phyloP scores from a whole-genome alignment of 2,329 filamentous ascomycete species.

The Pleoardoris graminearum region DNA sequence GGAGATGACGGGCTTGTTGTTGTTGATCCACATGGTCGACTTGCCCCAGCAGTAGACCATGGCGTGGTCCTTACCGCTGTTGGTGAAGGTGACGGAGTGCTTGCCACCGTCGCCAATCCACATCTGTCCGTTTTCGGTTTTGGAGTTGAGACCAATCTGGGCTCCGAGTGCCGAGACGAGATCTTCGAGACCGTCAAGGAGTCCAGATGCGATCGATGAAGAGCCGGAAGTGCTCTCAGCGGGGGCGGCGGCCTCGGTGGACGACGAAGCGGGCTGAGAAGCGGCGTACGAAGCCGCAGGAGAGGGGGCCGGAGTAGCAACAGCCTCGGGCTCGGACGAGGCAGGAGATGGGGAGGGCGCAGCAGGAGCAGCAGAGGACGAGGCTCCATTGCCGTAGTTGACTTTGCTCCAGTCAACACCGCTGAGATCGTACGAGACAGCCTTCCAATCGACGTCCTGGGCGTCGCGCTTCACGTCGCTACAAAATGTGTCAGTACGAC shows the following conservation, averaged over 20 bases:
- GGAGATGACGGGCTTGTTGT: constrained; percentile 41
- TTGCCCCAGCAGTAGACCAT: constrained; percentile 46
- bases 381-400: constrained; percentile 28
- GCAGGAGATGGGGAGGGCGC: constrained; percentile 15
- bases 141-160: constrained; percentile 32
- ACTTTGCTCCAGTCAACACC: constrained; percentile 35
- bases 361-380: constrained; percentile 11
- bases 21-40: constrained; percentile 44
- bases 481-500: constrained; percentile 13
- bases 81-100: constrained; percentile 44
- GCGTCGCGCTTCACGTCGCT: constrained; percentile 39
- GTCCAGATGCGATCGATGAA: constrained; percentile 18
- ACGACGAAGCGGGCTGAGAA: constrained; percentile 5
- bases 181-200: constrained; percentile 24
- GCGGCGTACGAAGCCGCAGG: constrained; percentile 6
- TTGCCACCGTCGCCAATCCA: constrained; percentile 43
- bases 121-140: constrained; percentile 34
- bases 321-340: constrained; percentile 11
- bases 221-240: constrained; percentile 9
- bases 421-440: constrained; percentile 29
- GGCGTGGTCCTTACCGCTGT: constrained; percentile 35
- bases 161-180: constrained; percentile 27
- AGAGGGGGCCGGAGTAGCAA: neutral
- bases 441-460: constrained; percentile 35
- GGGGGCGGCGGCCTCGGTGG: constrained; percentile 11